These are phyloP conservation scores for Calonectria fujianensis DNA, from an alignment of 2,329 filamentous ascomycete genomes.

Conservation along the genomic window DNA sequence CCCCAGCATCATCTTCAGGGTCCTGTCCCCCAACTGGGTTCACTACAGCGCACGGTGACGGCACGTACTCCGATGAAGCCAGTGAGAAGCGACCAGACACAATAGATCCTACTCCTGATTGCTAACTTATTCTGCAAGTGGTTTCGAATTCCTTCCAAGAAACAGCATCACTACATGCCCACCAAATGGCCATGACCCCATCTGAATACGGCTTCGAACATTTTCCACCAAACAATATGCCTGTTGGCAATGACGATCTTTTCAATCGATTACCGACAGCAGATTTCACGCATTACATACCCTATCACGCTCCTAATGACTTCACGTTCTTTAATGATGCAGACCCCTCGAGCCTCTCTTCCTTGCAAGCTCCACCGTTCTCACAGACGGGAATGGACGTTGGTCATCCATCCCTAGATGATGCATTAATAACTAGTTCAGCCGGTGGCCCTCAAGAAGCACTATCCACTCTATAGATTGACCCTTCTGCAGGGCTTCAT, in stretches of 20 bases:
- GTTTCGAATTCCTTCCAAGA: background rate
- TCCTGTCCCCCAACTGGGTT: background rate
- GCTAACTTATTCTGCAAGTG: background rate
- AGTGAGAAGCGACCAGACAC: background rate
- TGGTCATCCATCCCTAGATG: background rate
- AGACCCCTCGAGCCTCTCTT: background rate
- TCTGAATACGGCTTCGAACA: fast-evolving
- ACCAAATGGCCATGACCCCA: background rate
- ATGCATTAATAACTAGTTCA: background rate
- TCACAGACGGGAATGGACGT: background rate
- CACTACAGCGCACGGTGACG: background rate
- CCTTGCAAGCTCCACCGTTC: too few species aligned
- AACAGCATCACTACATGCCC: background rate
- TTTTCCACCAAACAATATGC: too few species aligned
- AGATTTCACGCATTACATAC: too few species aligned
- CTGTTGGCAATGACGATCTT: background rate
- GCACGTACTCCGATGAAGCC: background rate
- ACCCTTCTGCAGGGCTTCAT: background rate
- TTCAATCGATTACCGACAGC: background rate
- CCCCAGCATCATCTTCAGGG: background rate
- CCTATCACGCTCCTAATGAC: too few species aligned
- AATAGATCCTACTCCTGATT: fast-evolving
- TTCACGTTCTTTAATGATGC: background rate
- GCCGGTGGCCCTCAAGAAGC: background rate
- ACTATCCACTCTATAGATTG: background rate